phyloP scores from a whole-genome alignment of 345 rosid species.

The Eucalyptus coolabah region DNA sequence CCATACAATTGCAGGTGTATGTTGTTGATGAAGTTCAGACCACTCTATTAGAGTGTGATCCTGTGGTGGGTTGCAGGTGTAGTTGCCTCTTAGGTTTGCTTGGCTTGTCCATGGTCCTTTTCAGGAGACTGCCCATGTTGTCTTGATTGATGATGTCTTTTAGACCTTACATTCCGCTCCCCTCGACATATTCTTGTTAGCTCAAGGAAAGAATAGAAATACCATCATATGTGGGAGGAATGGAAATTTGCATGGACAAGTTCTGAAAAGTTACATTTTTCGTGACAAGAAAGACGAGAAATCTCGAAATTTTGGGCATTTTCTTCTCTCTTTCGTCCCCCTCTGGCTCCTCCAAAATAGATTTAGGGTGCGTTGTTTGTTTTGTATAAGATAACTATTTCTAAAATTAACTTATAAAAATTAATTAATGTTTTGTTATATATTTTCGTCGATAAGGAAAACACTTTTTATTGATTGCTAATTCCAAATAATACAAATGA shows the following conservation, averaged over 20 bases:
- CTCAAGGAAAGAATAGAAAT: neutral
- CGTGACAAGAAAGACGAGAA: neutral
- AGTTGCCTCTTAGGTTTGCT: neutral
- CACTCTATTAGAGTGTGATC: neutral
- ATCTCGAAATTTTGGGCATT: neutral
- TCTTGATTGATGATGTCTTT: neutral
- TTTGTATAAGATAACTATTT: no score
- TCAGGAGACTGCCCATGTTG: neutral
- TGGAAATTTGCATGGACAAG: neutral
- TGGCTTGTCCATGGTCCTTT: neutral
- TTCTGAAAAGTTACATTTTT: neutral
- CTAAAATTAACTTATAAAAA: neutral
- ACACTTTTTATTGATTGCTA: neutral
- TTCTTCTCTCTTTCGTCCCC: neutral
- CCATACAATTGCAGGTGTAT: neutral
- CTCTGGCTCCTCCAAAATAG: neutral
- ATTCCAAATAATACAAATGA: neutral
- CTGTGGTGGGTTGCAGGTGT: neutral
- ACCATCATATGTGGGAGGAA: neutral
- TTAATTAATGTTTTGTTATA: neutral
- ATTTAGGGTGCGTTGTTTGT: neutral
- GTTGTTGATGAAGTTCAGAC: neutral
- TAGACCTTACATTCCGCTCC: neutral
- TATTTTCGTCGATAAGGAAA: fast-evolving
- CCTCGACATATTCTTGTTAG: neutral